Evolutionary conservation across 1,284 basidiomycete species (phyloP), one percentile per base, ranked within the genome.

Genomic region (Mycena citricolor): DNA sequence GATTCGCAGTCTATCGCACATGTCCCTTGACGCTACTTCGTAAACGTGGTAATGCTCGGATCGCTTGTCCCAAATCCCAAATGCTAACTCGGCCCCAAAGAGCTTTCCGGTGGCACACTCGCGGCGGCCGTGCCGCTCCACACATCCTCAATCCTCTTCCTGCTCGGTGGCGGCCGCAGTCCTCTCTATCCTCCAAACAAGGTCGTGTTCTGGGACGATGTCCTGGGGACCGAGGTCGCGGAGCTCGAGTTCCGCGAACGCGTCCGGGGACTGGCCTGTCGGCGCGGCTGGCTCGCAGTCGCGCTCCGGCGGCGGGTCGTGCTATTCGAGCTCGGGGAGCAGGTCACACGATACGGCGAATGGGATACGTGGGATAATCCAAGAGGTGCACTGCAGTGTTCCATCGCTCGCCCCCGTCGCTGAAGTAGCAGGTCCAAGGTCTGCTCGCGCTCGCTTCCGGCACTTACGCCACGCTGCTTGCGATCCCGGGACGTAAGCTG

Each of bases 151-250:
- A 70, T 97, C 23, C 69, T 97, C 33, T 93, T 94, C 61, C 80
- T 97, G 29, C 76, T 95, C 52, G 94, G 94, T 35, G 94, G 94
- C 36, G 92, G 93, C 22, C 73, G 82, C 38, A 87, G 86, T 60
- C 94, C 94, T n/a, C 74, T 90, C 5, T 97, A 93, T 65, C 85
- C 94, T 21, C 90, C 90, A 20, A 97, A 97, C 71, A 97, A 97
- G 70, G 89, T 94, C 34, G 76, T 97, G 44, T 65, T 97, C 34
- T 97, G 90, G 84, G 87, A 97, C 65, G 90, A 93, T 65, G 75
- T 74, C 2, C 67, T 77, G 2, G 83, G 81, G 4, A 68, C 72
- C 39, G 85, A 93, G 56, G 83, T 94, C 28, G 90, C 88, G 21
- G 90, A 95, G 64, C 76, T 97, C 42, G 93, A 97, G 67, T 97